Conservation (phyloP, 306 rosid species). For the Urtica urens region DNA sequence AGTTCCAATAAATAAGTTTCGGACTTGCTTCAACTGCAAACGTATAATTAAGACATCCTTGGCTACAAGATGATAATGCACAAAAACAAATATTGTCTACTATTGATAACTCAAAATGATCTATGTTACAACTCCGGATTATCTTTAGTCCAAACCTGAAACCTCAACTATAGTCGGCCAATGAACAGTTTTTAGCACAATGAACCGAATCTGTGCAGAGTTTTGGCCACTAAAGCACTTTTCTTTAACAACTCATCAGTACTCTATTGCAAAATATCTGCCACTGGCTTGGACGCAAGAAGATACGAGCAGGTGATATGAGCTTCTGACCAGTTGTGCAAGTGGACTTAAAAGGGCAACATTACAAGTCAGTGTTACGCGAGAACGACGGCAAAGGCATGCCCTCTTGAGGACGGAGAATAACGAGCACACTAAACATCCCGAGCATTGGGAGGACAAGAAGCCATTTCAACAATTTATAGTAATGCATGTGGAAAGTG, state of each 20-base stretch:
- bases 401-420: conserved; percentile 84
- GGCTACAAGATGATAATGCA: too few species aligned
- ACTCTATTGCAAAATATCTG: background rate
- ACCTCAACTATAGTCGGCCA: too few species aligned
- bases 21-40: too few species aligned
- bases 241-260: background rate
- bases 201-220: conserved; percentile 8
- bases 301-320: background rate
- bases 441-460: conserved; percentile 93
- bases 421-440: conserved; percentile 80
- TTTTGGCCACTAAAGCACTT: conserved; percentile 2
- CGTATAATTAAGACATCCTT: too few species aligned
- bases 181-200: conserved; percentile 10
- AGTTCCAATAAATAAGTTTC: too few species aligned
- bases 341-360: conserved; percentile 14
- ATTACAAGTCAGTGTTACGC: conserved; percentile 57
- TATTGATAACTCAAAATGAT: conserved; percentile 17
- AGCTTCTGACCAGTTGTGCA: background rate
- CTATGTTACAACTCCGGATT: conserved; percentile 28
- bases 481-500: conserved; percentile 95
- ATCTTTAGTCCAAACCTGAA: conserved; percentile 17
- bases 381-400: conserved; percentile 91
- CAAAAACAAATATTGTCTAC: conserved; percentile 10
- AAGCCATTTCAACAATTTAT: conserved; percentile 88
- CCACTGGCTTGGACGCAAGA: conserved; percentile 1